phyloP scores from a whole-genome alignment of 192 early-diverging fungal genomes.

The Coemansia sp. region DNA sequence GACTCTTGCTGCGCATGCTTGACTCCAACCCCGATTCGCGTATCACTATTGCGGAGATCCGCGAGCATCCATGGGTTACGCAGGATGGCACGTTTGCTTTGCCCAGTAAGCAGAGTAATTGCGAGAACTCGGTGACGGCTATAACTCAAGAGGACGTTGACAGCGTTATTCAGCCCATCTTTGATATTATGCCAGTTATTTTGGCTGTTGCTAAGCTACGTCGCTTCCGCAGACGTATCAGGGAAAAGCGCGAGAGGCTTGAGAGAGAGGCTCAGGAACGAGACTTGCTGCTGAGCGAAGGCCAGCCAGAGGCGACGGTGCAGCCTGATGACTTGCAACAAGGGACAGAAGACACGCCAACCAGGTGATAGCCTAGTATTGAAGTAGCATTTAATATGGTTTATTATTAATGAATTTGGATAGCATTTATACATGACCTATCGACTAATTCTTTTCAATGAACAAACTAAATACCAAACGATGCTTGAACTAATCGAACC shows the following conservation, averaged over 20 bases:
- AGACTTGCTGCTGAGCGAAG: not conserved
- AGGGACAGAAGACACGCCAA: not conserved
- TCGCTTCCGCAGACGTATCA: slow-evolving; percentile 41
- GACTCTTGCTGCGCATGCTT: slow-evolving; percentile 68
- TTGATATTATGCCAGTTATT: slow-evolving; percentile 54
- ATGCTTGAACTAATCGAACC: no score
- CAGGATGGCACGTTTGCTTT: slow-evolving; percentile 63
- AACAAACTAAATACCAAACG: no score
- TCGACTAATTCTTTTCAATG: not conserved
- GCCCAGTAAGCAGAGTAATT: slow-evolving; percentile 76
- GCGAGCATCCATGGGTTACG: slow-evolving; percentile 83
- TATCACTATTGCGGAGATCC: slow-evolving; percentile 67
- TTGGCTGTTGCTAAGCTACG: slow-evolving; percentile 52
- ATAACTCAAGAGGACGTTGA: slow-evolving; percentile 88
- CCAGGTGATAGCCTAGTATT: not conserved
- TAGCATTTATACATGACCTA: not conserved
- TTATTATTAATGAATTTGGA: not conserved
- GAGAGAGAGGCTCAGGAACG: slow-evolving; percentile 10
- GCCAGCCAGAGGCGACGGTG: not conserved
- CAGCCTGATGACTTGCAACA: not conserved
- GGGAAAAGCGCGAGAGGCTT: slow-evolving; percentile 31
- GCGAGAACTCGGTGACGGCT: slow-evolving; percentile 66
- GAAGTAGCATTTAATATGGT: not conserved
- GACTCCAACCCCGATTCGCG: slow-evolving; percentile 80
- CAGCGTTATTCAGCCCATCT: slow-evolving; percentile 71